Evolutionary conservation across 2,329 filamentous ascomycete genomes (phyloP), one percentile per base, ranked within the genome.

Genomic region (Colletotrichum chrysophilum): DNA sequence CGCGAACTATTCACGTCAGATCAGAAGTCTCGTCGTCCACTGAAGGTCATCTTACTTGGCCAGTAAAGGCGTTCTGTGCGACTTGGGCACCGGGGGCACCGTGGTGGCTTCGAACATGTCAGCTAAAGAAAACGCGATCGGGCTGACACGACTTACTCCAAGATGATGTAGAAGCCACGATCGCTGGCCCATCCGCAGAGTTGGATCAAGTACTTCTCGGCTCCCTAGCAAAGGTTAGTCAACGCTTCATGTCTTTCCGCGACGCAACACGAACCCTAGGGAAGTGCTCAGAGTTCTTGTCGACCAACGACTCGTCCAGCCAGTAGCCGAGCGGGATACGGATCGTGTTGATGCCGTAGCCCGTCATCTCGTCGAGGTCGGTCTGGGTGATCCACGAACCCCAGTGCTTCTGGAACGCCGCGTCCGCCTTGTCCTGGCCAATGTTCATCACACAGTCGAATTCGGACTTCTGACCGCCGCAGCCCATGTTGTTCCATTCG

Each of bases 291-390:
- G 84, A 87, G 58, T 84, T 69, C 30, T 74, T 60, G 70, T 89
- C 84, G 13, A 91, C 87, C 4, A 89, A 80, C 48, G 85, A 84
- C 78, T 90, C 88, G 55, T 87, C 83, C 48, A 91, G 82, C 89
- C 89, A 91, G 81, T 89, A 91, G 10, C 89, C 90, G 5, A 91
- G 82, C 0, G 89, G 89, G 26, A 91, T 86, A 7, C 89, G 85
- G 62, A 91, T 84, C 1, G 89, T 88, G 79, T 91, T 91, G 55
- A 91, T 81, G 0, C 89, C 88, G 56, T 86, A 87, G 56, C 80
- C 83, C n/a, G 82, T 79, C 83, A 91, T 91, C 77, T 87, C 80
- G 26, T 85, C 79, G 65, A 91, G 84, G 78, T 91, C 89, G 3
- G 83, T 78, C 71, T 87, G 79, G 5, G 85, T 88, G 76, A 90